Percentiles rank a stretch among this genome's conserved stretches.
phyloP scores from a whole-genome alignment of 73 alveolate genomes.

The Halteria grandinella region DNA sequence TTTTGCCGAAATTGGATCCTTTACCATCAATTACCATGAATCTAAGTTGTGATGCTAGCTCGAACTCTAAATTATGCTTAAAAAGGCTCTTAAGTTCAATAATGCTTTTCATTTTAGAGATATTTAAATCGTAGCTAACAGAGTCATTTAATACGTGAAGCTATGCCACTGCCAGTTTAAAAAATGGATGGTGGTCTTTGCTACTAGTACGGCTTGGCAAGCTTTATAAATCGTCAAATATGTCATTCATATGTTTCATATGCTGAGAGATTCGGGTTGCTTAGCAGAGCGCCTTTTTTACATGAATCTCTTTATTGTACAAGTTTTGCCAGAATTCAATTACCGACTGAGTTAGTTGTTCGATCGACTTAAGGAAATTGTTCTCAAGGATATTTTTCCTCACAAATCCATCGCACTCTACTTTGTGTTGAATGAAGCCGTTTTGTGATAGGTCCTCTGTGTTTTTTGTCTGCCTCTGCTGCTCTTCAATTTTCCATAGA shows the following conservation, averaged over 20 bases:
- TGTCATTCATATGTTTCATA: background rate
- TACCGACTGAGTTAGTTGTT: background rate
- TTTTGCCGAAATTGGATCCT: constrained; percentile 15
- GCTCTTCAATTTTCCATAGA: too few species aligned
- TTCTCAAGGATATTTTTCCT: background rate
- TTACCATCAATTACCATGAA: constrained; percentile 10
- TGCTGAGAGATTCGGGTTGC: background rate
- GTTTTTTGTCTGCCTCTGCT: background rate
- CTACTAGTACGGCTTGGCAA: background rate
- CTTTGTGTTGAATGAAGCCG: background rate
- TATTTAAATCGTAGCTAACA: background rate
- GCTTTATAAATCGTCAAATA: background rate
- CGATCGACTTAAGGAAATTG: background rate
- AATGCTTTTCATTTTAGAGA: constrained; percentile 23
- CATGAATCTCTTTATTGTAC: background rate
- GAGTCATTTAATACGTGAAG: constrained; percentile 27
- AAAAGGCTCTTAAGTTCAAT: background rate
- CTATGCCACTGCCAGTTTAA: constrained; percentile 1
- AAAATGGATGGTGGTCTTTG: constrained; percentile 18
- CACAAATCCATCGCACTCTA: constrained; percentile 21
- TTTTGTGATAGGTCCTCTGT: background rate
- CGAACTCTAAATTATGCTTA: background rate
- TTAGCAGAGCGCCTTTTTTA: background rate
- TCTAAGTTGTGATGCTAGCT: background rate
- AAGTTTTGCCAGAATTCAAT: constrained; percentile 11